These are phyloP conservation scores for Ceratorhiza oryzae-sativae DNA, from an alignment of 1,284 basidiomycete species.

Conservation along the genomic window DNA sequence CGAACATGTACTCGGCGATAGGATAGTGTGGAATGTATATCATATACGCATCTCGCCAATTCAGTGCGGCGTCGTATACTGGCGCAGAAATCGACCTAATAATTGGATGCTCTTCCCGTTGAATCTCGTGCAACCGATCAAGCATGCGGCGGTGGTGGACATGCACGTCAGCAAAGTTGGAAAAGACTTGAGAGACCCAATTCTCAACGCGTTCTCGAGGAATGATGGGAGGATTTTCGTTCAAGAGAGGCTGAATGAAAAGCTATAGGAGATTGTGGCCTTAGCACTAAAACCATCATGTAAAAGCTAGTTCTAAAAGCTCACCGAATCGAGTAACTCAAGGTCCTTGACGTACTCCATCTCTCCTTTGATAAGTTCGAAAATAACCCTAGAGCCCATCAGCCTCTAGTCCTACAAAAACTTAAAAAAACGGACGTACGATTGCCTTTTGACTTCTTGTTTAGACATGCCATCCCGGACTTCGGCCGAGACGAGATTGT, in stretches of 20 bases:
- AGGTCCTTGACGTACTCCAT: conserved; percentile 95
- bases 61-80: conserved; percentile 86
- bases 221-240: conserved; percentile 79
- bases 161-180: conserved; percentile 86
- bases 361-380: conserved; percentile 95
- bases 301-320: conserved; percentile 43
- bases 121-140: conserved; percentile 82
- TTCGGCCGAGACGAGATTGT: conserved; percentile 79
- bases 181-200: conserved; percentile 92
- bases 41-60: conserved; percentile 93
- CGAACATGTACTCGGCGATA: conserved; percentile 89
- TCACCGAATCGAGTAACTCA: conserved; percentile 83
- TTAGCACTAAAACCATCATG: background rate
- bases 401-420: conserved; percentile 3
- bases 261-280: conserved; percentile 46
- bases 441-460: conserved; percentile 84
- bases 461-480: conserved; percentile 69
- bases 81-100: conserved; percentile 86
- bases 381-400: conserved; percentile 71
- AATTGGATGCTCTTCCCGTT: conserved; percentile 87
- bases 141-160: conserved; percentile 76
- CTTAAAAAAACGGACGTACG: conserved; percentile 60
- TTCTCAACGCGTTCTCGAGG: conserved; percentile 71
- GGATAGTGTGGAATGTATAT: conserved; percentile 94
- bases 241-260: conserved; percentile 71